Percentiles rank a stretch among this genome's conserved stretches.
Conservation (phyloP, 768 basidiomycete species). For the Pholiota conissans region DNA sequence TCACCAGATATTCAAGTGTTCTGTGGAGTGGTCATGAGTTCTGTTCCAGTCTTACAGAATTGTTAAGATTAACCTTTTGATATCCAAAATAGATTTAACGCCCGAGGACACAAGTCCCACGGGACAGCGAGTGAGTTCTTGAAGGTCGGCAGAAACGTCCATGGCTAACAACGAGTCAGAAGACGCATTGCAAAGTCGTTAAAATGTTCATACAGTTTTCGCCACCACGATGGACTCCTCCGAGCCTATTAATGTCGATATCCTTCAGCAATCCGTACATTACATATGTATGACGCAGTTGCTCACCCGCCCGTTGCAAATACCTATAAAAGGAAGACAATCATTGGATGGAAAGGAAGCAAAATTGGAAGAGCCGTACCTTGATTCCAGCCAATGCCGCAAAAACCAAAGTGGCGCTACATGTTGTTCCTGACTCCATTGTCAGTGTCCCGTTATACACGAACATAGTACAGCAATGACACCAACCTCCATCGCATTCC, state of each 20-base stretch:
- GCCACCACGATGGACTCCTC: constrained; percentile 48
- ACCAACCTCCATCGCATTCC: constrained; percentile 66
- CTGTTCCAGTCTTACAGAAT: background rate
- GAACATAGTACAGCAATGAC: background rate
- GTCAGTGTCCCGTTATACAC: background rate
- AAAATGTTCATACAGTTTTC: constrained; percentile 35
- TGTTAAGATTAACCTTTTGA: constrained; percentile 54
- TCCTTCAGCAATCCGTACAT: background rate
- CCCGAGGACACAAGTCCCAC: constrained; percentile 93
- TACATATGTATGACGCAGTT: constrained; percentile 1
- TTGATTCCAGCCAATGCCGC: constrained; percentile 86
- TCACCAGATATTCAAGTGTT: constrained; percentile 78
- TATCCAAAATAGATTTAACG: constrained; percentile 93
- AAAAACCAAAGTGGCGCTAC: constrained; percentile 72
- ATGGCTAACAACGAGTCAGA: constrained; percentile 53
- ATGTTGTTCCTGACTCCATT: constrained; percentile 54
- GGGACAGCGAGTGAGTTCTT: constrained; percentile 85
- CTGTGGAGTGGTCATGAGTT: constrained; percentile 31
- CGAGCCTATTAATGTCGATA: constrained; percentile 22
- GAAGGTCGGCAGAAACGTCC: constrained; percentile 94
- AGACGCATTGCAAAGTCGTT: background rate
- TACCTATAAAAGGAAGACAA: constrained; percentile 42
- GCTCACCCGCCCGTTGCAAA: constrained; percentile 91
- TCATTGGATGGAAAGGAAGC: background rate
- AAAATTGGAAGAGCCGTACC: constrained; percentile 32